A percentile compares a stretch with the other conserved stretches of the same genome.
These are phyloP conservation scores for Aureobasidium musti DNA, from an alignment of 2,329 filamentous ascomycete genomes.

Conservation along the genomic window DNA sequence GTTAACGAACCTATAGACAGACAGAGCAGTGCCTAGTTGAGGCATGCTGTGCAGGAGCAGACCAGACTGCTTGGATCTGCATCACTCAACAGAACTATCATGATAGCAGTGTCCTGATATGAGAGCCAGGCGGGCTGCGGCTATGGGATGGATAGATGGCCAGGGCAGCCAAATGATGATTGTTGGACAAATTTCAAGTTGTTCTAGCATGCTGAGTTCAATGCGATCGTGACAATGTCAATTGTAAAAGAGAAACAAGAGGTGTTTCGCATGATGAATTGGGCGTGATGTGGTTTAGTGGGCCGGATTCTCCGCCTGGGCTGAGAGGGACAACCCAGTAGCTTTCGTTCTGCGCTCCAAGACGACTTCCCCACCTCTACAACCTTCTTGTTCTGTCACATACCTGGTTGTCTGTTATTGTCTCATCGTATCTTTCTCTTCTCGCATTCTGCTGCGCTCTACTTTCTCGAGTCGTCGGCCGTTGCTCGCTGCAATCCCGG, in stretches of 20 bases:
- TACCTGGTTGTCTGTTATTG: neutral
- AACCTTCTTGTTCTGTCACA: conserved; percentile 11
- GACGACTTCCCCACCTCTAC: conserved; percentile 22
- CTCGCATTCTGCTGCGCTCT: conserved; percentile 14
- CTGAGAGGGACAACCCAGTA: conserved; percentile 10
- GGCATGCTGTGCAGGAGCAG: neutral
- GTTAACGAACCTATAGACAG: conserved; percentile 5
- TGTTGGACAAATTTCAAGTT: conserved; percentile 7
- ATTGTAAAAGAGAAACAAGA: conserved; percentile 19
- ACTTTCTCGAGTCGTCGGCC: conserved; percentile 13
- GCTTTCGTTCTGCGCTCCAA: conserved; percentile 22
- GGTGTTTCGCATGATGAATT: conserved; percentile 28
- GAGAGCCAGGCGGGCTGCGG: neutral
- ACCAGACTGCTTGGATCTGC: neutral
- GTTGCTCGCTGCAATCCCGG: conserved; percentile 22
- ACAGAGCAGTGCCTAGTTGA: conserved; percentile 9
- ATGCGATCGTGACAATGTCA: conserved; percentile 6
- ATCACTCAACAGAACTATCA: neutral
- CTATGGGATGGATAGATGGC: neutral
- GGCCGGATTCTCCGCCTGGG: conserved; percentile 27
- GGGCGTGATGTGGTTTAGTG: conserved; percentile 28
- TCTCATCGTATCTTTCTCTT: conserved; percentile 18
- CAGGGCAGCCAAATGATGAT: conserved; percentile 18
- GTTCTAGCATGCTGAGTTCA: neutral
- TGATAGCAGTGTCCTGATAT: conserved; percentile 13